Conservation (phyloP, 2,329 filamentous ascomycete genomes). For the Sclerotinia spermophila region DNA sequence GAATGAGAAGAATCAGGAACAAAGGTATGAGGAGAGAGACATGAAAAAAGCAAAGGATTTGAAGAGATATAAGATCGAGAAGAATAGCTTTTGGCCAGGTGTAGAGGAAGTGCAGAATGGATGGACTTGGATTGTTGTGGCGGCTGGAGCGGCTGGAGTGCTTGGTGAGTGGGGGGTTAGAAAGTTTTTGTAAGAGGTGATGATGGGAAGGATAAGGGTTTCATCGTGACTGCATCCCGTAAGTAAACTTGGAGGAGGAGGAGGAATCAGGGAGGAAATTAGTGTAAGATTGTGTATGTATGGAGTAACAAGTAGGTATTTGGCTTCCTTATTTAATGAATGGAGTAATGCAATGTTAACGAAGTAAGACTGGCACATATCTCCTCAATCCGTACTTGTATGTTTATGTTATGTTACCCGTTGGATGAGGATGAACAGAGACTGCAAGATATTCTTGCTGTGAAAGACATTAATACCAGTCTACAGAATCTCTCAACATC, state of each 20-base stretch:
- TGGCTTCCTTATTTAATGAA: background rate
- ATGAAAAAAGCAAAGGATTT: conserved; percentile 14
- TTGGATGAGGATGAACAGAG: no score
- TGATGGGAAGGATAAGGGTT: background rate
- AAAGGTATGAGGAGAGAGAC: conserved; percentile 16
- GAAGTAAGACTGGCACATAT: background rate
- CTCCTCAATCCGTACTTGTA: background rate
- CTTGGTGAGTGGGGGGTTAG: conserved; percentile 5
- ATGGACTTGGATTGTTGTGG: conserved; percentile 19
- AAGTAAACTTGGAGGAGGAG: background rate
- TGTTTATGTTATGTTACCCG: no score
- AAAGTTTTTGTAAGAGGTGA: background rate
- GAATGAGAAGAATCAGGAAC: conserved; percentile 19
- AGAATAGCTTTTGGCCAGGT: conserved; percentile 22
- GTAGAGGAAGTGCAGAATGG: conserved; percentile 13
- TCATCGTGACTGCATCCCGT: no score
- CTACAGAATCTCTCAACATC: no score
- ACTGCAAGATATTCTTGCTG: no score
- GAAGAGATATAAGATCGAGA: conserved; percentile 12
- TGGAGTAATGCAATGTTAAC: background rate
- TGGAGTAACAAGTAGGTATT: background rate
- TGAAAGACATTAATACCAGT: no score
- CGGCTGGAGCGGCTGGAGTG: conserved; percentile 9
- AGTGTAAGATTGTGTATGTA: background rate
- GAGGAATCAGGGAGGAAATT: background rate